Evolutionary conservation across 331 rosid genomes (phyloP).

Genomic region (Phaseolus coccineus): DNA sequence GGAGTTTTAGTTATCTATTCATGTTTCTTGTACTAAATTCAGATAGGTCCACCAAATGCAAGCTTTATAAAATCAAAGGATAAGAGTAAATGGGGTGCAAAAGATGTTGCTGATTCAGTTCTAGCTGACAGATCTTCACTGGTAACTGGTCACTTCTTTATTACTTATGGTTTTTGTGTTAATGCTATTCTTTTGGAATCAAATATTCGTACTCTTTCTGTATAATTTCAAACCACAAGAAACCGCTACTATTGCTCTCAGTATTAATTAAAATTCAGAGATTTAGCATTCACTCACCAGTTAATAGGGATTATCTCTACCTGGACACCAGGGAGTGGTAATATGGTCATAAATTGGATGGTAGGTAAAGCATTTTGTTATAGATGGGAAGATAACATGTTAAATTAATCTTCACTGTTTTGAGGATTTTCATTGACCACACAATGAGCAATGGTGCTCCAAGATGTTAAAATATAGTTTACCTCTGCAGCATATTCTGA

Average conservation of each 20-base stretch:
- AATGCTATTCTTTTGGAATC: conserved; percentile 28
- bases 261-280: conserved; percentile 30
- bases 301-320: conserved; percentile 4
- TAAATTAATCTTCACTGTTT: background rate
- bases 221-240: conserved; percentile 12
- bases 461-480: conserved; percentile 20
- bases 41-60: conserved; percentile 95
- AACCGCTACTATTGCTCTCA: conserved; percentile 3
- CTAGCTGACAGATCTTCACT: conserved; percentile 91
- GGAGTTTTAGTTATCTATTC: conserved; percentile 38
- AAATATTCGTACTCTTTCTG: background rate
- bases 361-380: background rate
- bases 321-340: conserved; percentile 12
- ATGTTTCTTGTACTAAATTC: conserved; percentile 54
- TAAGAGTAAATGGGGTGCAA: conserved; percentile 89
- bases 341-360: conserved; percentile 3
- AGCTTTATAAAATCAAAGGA: conserved; percentile 69
- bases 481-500: background rate
- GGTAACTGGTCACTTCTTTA: conserved; percentile 57
- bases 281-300: conserved; percentile 16
- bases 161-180: conserved; percentile 3
- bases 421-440: conserved; percentile 15
- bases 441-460: background rate
- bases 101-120: conserved; percentile 94
- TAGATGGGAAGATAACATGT: background rate